phyloP scores from a whole-genome alignment of 2,329 filamentous ascomycete genomes.

The Diaporthe helianthi region DNA sequence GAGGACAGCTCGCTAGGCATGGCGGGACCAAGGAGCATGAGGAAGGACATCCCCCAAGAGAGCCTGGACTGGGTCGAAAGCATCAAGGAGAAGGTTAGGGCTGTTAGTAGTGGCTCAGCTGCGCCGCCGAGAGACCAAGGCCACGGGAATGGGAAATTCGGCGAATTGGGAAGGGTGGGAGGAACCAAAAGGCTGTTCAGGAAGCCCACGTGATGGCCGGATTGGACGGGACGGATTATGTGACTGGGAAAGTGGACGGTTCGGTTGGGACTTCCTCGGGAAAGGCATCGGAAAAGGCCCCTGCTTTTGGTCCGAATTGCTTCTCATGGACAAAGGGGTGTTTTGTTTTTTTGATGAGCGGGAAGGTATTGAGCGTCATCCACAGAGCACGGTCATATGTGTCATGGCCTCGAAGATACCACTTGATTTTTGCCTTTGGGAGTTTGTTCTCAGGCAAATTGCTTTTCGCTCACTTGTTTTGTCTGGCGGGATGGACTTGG shows the following conservation, averaged over 20 bases:
- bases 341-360: slow-evolving; percentile 6
- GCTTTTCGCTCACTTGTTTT: neutral
- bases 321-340: slow-evolving; percentile 15
- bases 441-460: slow-evolving; percentile 1
- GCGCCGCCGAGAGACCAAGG: slow-evolving; percentile 41
- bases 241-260: slow-evolving; percentile 8
- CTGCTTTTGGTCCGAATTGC: neutral
- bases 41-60: slow-evolving; percentile 72
- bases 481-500: slow-evolving; percentile 9
- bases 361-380: slow-evolving; percentile 23
- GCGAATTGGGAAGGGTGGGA: slow-evolving; percentile 75
- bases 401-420: slow-evolving; percentile 32
- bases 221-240: slow-evolving; percentile 24
- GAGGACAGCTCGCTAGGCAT: slow-evolving; percentile 71
- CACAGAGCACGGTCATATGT: slow-evolving; percentile 12
- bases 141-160: slow-evolving; percentile 56
- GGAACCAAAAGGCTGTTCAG: slow-evolving; percentile 76
- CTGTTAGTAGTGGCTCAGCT: slow-evolving; percentile 63
- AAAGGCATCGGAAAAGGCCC: neutral
- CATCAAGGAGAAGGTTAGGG: slow-evolving; percentile 79
- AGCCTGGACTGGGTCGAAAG: slow-evolving; percentile 83
- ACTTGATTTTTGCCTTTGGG: slow-evolving; percentile 26
- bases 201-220: slow-evolving; percentile 43
- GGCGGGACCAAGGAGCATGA: slow-evolving; percentile 72
- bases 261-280: neutral